phyloP scores from a whole-genome alignment of 2,329 filamentous ascomycete species.

The Scortechinia acanthostroma region DNA sequence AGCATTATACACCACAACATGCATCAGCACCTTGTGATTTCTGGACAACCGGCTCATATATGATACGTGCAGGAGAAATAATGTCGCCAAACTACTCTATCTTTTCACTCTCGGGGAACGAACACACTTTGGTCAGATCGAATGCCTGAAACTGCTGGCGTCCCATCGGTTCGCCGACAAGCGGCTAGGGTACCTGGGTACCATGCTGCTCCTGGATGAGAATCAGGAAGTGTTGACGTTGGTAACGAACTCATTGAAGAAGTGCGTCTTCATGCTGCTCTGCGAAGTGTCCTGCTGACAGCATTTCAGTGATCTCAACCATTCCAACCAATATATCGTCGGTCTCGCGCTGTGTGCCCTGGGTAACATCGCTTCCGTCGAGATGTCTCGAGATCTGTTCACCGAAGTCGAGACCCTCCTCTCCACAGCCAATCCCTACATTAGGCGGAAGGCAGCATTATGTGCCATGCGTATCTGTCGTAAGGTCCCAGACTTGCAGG shows the following conservation, averaged over 20 bases:
- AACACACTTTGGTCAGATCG: conserved; percentile 98
- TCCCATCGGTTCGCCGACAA: conserved; percentile 98
- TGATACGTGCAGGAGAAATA: conserved; percentile 69
- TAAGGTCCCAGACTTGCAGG: conserved; percentile 93
- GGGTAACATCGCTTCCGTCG: conserved; percentile 93
- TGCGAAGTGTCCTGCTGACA: background rate
- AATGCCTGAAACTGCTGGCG: conserved; percentile 93
- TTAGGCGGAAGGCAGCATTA: conserved; percentile 91
- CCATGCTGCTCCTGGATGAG: conserved; percentile 91
- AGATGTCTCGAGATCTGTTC: conserved; percentile 97
- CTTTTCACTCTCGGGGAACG: conserved; percentile 95
- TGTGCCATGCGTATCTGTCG: conserved; percentile 98
- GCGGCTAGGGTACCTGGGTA: conserved; percentile 87
- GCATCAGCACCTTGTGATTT: conserved; percentile 7
- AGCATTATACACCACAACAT: conserved; percentile 4
- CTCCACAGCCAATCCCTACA: conserved; percentile 94
- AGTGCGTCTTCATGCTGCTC: conserved; percentile 44
- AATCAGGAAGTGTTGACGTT: conserved; percentile 96
- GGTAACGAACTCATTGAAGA: conserved; percentile 95
- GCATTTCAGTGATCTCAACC: conserved; percentile 79
- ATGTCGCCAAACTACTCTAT: conserved; percentile 96
- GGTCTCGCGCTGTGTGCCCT: conserved; percentile 92
- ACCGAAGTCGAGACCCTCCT: conserved; percentile 88
- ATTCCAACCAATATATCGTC: conserved; percentile 97
- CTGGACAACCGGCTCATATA: conserved; percentile 2